Base-by-base conservation (phyloP, 73 alveolate genomes). In the Symbiodinium natans region DNA sequence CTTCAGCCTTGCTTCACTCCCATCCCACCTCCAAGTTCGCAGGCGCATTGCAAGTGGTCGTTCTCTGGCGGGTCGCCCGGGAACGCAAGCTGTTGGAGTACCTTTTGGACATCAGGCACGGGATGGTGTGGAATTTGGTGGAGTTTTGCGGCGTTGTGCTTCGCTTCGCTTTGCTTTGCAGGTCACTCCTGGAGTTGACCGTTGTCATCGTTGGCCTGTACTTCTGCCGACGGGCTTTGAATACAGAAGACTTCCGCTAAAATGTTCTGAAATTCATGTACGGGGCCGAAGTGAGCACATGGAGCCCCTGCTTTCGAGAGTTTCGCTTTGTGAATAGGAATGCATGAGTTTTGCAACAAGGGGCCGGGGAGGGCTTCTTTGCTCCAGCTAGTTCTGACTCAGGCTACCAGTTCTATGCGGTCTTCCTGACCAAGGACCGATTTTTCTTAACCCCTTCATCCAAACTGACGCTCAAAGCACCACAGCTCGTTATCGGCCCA, bases 391-490 rank as follows among this genome's bases (percentile, higher is more conserved):
- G n/a, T n/a, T n/a, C n/a, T n/a, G n/a, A 36, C 38, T n/a, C 21
- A 90, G 96, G 96, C 42, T 48, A 54, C 42, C 96, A 90, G 96
- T 90, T 90, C 87, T 90, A 90, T 77, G 27, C 77, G 42, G 96
- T 90, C 54, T 90, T 10, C 87, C 87, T 29, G 39, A 90, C 96
- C 75, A 90, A 90, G 96, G 96, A 63, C 59, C 13, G 59, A 13
- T 13, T 6, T 46, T n/a, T n/a, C n/a, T n/a, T n/a, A n/a, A n/a
- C n/a, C n/a, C n/a, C n/a, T n/a, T n/a, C n/a, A n/a, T n/a, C n/a
- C n/a, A n/a, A n/a, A n/a, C n/a, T n/a, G n/a, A n/a, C 71, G 31
- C 31, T 21, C 29, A 13, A 27, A 52, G 68, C 21, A 21, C 71
- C 71, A 23, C 71, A 1, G n/a, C 71, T 52, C 31, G 31, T 5